Evolutionary conservation across 768 basidiomycete species (phyloP), one percentile per base, ranked within the genome.

Genomic region (Zangia roseola): DNA sequence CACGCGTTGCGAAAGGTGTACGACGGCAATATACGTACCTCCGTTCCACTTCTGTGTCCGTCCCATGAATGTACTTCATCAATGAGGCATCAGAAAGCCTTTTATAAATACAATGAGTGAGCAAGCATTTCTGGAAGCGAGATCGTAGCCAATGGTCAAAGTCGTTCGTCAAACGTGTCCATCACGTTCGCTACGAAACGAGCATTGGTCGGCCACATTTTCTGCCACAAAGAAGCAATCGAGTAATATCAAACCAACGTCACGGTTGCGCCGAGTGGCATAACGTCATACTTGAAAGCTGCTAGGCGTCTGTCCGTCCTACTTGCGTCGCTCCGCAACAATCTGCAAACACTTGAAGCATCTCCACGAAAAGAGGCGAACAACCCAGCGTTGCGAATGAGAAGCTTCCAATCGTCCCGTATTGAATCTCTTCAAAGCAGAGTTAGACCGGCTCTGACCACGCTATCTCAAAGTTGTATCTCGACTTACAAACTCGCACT

Each of bases 401-500:
- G 71, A 67, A 20, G 70, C 61, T 31, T 76, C 71, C 17, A 56
- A 63, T 87, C 82, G 0, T 94, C 94, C 93, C 94, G 95, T 20
- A 94, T 75, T 2, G 75, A 75, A 50, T 88, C 78, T 2, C 94
- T 92, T 45, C 91, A 13, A 25, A 36, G 10, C 16, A 8, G 31
- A 23, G 6, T 61, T 13, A 55, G 43, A 38, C 9, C 8, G 12
- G 7, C 24, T 17, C 13, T 31, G 3, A 5, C 21, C 2, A 12
- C 28, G 14, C 10, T 10, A 28, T 12, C 33, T 2, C 26, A 43
- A 14, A n/a, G 5, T n/a, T 37, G n/a, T 62, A 82, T 90, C 80
- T 94, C 95, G 52, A 94, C 80, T 93, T 93, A 94, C 82, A 94
- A 80, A 56, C 90, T 89, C 20, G 88, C 92, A 55, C 91, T 88